phyloP scores from a whole-genome alignment of 768 basidiomycete genomes.

The Mycena latifolia region DNA sequence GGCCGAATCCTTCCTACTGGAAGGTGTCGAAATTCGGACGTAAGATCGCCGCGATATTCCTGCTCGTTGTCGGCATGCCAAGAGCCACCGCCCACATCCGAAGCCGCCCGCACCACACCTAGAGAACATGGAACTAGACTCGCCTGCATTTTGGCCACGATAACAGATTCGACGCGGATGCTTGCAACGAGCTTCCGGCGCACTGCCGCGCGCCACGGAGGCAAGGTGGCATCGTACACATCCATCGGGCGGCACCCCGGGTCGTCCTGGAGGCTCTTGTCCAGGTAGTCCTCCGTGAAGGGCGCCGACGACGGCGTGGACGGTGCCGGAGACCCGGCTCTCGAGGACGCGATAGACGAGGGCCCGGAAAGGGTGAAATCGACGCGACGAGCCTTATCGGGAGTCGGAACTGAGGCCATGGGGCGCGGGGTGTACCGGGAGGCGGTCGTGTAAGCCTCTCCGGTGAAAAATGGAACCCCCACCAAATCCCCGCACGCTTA shows the following conservation, averaged over 20 bases:
- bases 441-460: too few species aligned
- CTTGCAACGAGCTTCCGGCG: conserved; percentile 64
- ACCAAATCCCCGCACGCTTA: too few species aligned
- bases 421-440: not conserved
- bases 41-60: too few species aligned
- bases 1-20: too few species aligned
- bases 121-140: conserved; percentile 26
- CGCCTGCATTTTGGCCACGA: conserved; percentile 80
- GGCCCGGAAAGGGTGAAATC: conserved; percentile 31
- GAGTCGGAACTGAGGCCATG: not conserved
- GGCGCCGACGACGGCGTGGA: not conserved
- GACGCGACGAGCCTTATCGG: not conserved
- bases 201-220: conserved; percentile 74
- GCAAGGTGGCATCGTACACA: conserved; percentile 73
- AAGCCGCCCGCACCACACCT: too few species aligned
- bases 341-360: conserved; percentile 29
- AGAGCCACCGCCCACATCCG: too few species aligned
- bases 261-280: conserved; percentile 14
- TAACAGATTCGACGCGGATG: conserved; percentile 69
- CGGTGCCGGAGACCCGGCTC: conserved; percentile 32
- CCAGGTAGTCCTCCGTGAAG: conserved; percentile 7
- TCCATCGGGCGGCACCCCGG: conserved; percentile 50
- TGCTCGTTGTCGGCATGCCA: too few species aligned
- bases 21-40: too few species aligned
- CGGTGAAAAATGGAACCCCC: too few species aligned